Conservation (phyloP, 495 filamentous ascomycete genomes). For the Pseudomonodictys pantanalensis region DNA sequence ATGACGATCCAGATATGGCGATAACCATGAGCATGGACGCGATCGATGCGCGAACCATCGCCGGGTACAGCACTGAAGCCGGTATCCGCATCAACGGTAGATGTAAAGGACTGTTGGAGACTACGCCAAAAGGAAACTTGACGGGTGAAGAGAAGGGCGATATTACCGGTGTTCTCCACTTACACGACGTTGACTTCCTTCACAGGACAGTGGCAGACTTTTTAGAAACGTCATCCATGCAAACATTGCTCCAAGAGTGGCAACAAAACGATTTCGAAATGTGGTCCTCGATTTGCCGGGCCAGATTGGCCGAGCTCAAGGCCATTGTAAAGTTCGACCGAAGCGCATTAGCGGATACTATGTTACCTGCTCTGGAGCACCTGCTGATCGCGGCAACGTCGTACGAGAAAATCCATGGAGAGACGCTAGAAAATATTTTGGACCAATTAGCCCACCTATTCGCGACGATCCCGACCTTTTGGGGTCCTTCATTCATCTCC, state of each 20-base stretch:
- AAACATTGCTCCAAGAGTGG: not conserved
- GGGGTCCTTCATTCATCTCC: no score
- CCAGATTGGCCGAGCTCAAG: not conserved
- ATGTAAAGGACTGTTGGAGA: slow-evolving; percentile 17
- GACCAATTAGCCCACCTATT: no score
- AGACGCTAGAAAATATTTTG: no score
- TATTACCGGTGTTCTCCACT: not conserved
- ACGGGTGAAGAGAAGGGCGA: not conserved
- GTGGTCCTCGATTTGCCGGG: not conserved
- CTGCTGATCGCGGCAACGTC: no score
- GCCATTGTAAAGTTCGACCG: not conserved
- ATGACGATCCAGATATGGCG: slow-evolving; percentile 2
- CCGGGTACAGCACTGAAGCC: not conserved
- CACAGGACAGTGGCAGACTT: slow-evolving; percentile 27
- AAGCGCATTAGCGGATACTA: no score
- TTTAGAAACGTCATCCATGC: not conserved
- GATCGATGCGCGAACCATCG: not conserved
- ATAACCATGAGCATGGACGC: not conserved
- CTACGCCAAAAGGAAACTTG: not conserved
- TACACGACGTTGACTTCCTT: slow-evolving; percentile 11
- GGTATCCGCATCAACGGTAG: slow-evolving; percentile 10
- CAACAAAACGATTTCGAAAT: not conserved
- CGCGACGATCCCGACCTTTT: no score
- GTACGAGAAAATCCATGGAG: no score
- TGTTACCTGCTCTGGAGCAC: no score